Evolutionary conservation across 805 yeast species (phyloP), one percentile per base, ranked within the genome.

Genomic region (Spathaspora hagerdaliae): DNA sequence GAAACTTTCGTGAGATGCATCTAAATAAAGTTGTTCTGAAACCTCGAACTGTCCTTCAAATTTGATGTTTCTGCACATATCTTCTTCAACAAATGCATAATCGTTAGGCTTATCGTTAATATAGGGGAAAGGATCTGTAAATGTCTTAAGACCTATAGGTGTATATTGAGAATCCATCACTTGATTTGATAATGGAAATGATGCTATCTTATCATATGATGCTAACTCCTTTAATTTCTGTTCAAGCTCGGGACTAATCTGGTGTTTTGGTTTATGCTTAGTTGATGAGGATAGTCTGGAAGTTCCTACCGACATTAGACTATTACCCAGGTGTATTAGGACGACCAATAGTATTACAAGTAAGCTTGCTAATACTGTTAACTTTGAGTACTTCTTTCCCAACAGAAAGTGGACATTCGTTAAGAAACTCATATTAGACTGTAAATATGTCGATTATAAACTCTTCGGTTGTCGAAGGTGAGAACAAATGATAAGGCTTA

Each of bases 81-180:
- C 43, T 1, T 39, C 41, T 24, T 46, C 49, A 11, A 45, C 49
- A 41, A 52, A 49, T 15, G 43, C 50, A 15, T 39, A 48, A 14
- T 44, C 46, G 9, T 36, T 31, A 4, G 46, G 40, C 27, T 49
- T 44, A 12, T 43, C 49, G 6, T 32, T 36, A 1, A 51, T 27
- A 24, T 39, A 35, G 2, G 35, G 38, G 27, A 39, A 46, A 5
- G 63, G 60, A 43, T 58, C 64, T 10, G 56, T 49, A 32, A 46
- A 59, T 1, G 52, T 48, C 5, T 40, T 47, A 36, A 59, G 41
- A 11, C 37, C 31, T 12, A 42, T 13, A 11, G 24, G 6, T 2
- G 33, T 33, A 15, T 38, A 26, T 6, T 24, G 6, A 9, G 32
- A 10, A 31, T 43, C 50, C 11, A 38, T 13, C 10, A 19, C 14